Conservation (phyloP, 257 asterid species). For the Ilex aquifolium region DNA sequence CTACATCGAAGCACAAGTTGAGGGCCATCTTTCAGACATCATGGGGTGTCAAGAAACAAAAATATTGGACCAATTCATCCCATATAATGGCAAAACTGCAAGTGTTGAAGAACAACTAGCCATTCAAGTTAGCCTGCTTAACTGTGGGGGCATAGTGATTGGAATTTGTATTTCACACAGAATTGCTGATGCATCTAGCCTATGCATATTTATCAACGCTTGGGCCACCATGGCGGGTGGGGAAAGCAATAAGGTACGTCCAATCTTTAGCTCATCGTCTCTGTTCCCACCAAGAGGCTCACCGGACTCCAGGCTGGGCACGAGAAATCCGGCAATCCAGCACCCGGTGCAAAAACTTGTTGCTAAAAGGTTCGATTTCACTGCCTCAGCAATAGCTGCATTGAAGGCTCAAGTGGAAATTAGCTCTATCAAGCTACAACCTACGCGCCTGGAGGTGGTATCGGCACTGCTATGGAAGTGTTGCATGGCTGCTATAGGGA, state of each 20-base stretch:
- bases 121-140: constrained; percentile 33
- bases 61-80: constrained; percentile 30
- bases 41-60: constrained; percentile 14
- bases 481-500: constrained; percentile 26
- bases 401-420: constrained; percentile 11
- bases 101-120: constrained; percentile 32
- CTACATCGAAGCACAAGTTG: constrained; percentile 33
- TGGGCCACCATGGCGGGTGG: constrained; percentile 35
- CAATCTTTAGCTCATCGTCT: constrained; percentile 32
- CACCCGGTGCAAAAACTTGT: constrained; percentile 13
- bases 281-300: constrained; percentile 42
- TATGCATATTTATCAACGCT: constrained; percentile 34
- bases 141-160: constrained; percentile 18
- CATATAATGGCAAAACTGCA: constrained; percentile 18
- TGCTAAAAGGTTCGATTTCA: constrained; percentile 33
- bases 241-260: constrained; percentile 7
- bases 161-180: constrained; percentile 19
- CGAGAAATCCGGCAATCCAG: constrained; percentile 16
- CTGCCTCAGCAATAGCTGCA: constrained; percentile 17
- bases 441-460: constrained; percentile 43
- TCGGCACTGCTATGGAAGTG: constrained; percentile 46
- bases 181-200: constrained; percentile 36
- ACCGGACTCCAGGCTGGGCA: constrained; percentile 26
- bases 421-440: constrained; percentile 7
- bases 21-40: constrained; percentile 24